Evolutionary conservation across 106 monocot species (phyloP).

Genomic region (Dioscorea alata): DNA sequence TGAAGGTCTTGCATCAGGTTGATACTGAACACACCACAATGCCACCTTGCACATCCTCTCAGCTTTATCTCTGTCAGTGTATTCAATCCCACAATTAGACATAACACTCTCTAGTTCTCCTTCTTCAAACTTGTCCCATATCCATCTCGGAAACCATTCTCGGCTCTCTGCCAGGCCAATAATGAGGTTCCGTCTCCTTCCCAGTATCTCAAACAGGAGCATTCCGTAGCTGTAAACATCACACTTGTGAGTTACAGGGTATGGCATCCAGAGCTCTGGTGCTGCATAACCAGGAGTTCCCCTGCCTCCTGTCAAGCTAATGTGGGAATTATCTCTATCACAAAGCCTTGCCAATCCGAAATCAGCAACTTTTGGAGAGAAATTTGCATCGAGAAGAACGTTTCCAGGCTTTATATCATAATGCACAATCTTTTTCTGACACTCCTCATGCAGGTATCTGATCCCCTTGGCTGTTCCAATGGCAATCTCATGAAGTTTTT

Average conservation of each 20-base stretch:
- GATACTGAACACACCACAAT: constrained; percentile 39
- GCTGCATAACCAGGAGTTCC: constrained; percentile 40
- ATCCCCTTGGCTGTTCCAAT: constrained; percentile 12
- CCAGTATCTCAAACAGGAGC: constrained; percentile 38
- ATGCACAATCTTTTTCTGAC: constrained; percentile 8
- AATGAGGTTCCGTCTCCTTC: constrained; percentile 22
- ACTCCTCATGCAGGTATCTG: constrained; percentile 19
- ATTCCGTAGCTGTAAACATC: constrained; percentile 45
- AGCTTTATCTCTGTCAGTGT: constrained; percentile 4
- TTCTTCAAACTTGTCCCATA: constrained; percentile 22
- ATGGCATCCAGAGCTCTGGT: constrained; percentile 38
- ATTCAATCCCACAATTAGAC: not conserved
- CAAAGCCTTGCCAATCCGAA: constrained; percentile 19
- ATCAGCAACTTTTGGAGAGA: constrained; percentile 18
- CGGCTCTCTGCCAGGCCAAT: constrained; percentile 3
- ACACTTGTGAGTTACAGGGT: constrained; percentile 28
- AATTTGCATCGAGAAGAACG: constrained; percentile 9
- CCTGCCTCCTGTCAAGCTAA: not conserved
- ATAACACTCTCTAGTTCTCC: constrained; percentile 15
- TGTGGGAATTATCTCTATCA: constrained; percentile 4
- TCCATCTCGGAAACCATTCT: constrained; percentile 47
- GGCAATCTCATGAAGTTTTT: not conserved
- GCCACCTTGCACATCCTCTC: constrained; percentile 31
- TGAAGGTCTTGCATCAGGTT: constrained; percentile 20
- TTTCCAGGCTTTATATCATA: constrained; percentile 19